Evolutionary conservation across 2,329 filamentous ascomycete genomes (phyloP).

Genomic region (Fusarium nurragi): DNA sequence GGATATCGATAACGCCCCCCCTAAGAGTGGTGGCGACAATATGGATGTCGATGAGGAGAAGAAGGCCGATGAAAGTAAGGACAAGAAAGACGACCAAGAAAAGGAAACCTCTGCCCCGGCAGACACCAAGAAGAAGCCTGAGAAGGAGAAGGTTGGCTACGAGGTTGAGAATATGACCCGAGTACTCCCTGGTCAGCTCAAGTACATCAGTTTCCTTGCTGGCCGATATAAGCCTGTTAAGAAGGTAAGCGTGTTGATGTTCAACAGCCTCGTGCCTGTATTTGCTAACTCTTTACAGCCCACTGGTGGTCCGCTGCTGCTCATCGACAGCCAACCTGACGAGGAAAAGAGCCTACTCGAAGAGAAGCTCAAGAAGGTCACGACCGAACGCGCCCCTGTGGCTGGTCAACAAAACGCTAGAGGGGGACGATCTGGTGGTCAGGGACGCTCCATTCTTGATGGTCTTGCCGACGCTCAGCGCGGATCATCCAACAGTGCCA

Average conservation of each 20-base stretch:
- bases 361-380: constrained; percentile 88
- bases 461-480: constrained; percentile 49
- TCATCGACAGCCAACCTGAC: constrained; percentile 82
- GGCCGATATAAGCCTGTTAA: constrained; percentile 92
- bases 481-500: constrained; percentile 44
- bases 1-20: constrained; percentile 84
- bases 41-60: constrained; percentile 85
- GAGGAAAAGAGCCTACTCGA: constrained; percentile 85
- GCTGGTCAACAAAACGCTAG: constrained; percentile 52
- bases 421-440: constrained; percentile 48
- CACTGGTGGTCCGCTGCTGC: constrained; percentile 91
- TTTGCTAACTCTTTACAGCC: constrained; percentile 64
- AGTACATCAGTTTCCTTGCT: constrained; percentile 92
- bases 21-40: constrained; percentile 73
- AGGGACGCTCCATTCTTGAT: constrained; percentile 51
- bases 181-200: constrained; percentile 90
- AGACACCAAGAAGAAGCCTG: constrained; percentile 84
- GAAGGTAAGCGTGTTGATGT: constrained; percentile 67
- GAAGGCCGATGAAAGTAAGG: constrained; percentile 59
- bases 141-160: constrained; percentile 97
- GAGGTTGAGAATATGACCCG: constrained; percentile 97
- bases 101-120: constrained; percentile 64
- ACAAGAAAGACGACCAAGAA: constrained; percentile 70
- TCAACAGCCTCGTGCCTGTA: not conserved
- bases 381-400: constrained; percentile 69